A percentile compares a stretch with the other conserved stretches of the same genome.
These are phyloP conservation scores for Fusarium sp. DNA, from an alignment of 2,329 filamentous ascomycete genomes.

Conservation along the genomic window DNA sequence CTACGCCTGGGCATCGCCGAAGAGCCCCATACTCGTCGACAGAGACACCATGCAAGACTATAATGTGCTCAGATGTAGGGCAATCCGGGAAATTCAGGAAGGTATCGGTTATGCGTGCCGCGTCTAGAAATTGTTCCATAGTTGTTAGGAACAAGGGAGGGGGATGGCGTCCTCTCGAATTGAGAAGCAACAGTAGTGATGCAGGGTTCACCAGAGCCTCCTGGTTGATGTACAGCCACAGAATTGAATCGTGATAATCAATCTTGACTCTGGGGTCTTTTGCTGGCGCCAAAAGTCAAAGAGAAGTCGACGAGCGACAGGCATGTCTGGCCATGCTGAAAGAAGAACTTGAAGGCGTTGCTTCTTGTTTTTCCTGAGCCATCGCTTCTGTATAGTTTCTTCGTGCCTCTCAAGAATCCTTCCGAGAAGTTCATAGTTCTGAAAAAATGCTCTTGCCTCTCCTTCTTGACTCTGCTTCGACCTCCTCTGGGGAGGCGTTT, in stretches of 20 bases:
- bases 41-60: too few species aligned
- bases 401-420: background rate
- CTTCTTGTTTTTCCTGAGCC: background rate
- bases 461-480: background rate
- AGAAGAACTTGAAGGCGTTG: background rate
- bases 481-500: background rate
- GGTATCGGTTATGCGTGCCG: too few species aligned
- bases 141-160: background rate
- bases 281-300: background rate
- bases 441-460: background rate
- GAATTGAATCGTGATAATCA: accelerated
- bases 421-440: background rate
- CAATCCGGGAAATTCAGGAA: too few species aligned
- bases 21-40: too few species aligned
- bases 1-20: too few species aligned
- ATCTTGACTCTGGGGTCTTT: accelerated
- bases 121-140: too few species aligned
- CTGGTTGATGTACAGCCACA: background rate
- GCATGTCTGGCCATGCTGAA: background rate
- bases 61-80: too few species aligned
- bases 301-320: background rate
- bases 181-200: background rate
- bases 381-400: background rate
- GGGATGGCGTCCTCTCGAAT: background rate
- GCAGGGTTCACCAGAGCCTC: background rate